Evolutionary conservation across 495 filamentous ascomycete species (phyloP).

Genomic region (Aspergillus saccharolyticus): DNA sequence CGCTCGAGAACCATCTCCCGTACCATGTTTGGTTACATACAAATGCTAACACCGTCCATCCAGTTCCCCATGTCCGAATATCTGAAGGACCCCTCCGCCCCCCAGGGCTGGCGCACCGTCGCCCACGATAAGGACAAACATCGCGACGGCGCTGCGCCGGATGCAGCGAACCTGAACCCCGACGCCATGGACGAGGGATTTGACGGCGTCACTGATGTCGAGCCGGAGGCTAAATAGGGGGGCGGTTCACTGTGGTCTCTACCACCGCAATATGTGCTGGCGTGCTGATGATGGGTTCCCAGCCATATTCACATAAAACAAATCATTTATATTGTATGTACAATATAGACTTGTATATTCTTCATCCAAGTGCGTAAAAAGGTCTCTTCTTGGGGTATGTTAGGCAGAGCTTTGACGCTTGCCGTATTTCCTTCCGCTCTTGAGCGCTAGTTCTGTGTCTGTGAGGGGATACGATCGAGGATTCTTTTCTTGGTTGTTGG

Average conservation of each 20-base stretch:
- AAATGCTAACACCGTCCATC: not conserved
- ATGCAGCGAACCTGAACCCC: conserved; percentile 40
- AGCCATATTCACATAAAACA: not conserved
- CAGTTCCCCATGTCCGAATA: conserved; percentile 85
- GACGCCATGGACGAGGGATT: conserved; percentile 43
- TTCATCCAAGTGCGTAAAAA: not conserved
- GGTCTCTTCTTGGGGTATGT: not conserved
- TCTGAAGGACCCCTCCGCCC: conserved; percentile 60
- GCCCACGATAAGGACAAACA: conserved; percentile 60
- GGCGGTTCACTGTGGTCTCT: too few relatives aligned
- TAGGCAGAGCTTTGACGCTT: too few relatives aligned
- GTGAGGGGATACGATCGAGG: too few relatives aligned
- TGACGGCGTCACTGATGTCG: conserved; percentile 35
- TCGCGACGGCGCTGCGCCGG: conserved; percentile 31
- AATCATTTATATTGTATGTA: not conserved
- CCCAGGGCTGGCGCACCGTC: conserved; percentile 64
- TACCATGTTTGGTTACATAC: too few relatives aligned
- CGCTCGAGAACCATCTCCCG: too few relatives aligned
- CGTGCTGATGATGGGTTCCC: not conserved
- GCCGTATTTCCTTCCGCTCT: too few relatives aligned
- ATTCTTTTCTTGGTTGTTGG: too few relatives aligned
- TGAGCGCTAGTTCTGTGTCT: too few relatives aligned
- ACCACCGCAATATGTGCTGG: too few relatives aligned
- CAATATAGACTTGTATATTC: not conserved
- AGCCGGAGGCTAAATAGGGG: conserved; percentile 30